Evolutionary conservation across 306 rosid species (phyloP).

Genomic region (Ochetophila trinervis): DNA sequence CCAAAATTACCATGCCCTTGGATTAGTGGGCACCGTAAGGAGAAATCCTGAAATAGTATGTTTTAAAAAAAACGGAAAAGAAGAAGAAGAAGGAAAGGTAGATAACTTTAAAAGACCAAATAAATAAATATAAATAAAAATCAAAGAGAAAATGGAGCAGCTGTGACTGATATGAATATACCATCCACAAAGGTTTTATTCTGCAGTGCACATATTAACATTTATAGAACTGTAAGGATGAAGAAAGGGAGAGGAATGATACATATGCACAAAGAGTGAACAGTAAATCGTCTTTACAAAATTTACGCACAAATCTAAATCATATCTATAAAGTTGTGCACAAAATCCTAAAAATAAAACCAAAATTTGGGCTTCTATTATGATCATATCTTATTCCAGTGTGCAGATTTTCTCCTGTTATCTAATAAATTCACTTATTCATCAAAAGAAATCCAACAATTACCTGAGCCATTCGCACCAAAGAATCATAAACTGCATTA

Average conservation of each 20-base stretch:
- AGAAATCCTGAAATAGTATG: constrained; percentile 64
- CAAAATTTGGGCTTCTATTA: too few relatives aligned
- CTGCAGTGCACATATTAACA: too few relatives aligned
- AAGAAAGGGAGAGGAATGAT: too few relatives aligned
- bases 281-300: too few relatives aligned
- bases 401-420: background rate
- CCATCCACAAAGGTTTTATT: too few relatives aligned
- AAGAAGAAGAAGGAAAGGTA: background rate
- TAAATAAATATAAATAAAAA: background rate
- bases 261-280: too few relatives aligned
- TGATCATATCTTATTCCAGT: background rate
- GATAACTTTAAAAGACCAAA: background rate
- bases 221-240: too few relatives aligned
- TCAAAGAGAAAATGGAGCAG: background rate
- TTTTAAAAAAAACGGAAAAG: background rate
- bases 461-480: constrained; percentile 99
- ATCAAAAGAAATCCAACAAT: background rate
- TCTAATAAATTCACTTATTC: background rate
- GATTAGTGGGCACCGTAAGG: constrained; percentile 76
- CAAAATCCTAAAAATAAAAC: too few relatives aligned
- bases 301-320: too few relatives aligned
- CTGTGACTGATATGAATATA: background rate
- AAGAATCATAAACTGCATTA: constrained; percentile 85
- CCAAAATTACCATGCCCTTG: constrained; percentile 99
- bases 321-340: too few relatives aligned